Evolutionary conservation across 208 protist species (phyloP), one percentile per base, ranked within the genome.

Genomic region (Naegleria lovaniensis): DNA sequence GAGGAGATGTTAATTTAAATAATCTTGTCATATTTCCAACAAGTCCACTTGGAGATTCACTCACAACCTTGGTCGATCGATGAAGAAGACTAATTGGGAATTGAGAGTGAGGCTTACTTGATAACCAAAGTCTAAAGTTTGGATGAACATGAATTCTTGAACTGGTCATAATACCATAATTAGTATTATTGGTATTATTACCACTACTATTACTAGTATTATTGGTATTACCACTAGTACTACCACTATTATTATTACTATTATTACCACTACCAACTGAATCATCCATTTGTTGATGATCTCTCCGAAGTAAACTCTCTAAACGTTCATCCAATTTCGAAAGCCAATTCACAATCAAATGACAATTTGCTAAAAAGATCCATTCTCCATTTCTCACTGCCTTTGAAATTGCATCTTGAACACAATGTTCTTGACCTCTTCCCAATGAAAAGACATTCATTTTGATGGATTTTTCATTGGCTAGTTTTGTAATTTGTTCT

Each of bases 91-190:
- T 96, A 87, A 99, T 98, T 19, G 97, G 97, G 93, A 98, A 99
- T 92, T 97, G 94, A 40, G 97, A 97, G 59, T 98, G 97, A 19
- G 99, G 98, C 52, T 98, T 96, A 29, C 97, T 98, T 88, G 97
- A 99, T n/a, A 99, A 96, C 98, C 98, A 99, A 39, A 99, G 95
- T 36, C 99, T 94, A 95, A 99, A 99, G 85, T 98, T 95, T n/a
- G 94, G 90, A 93, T 99, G 97, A 9, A 48, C 43, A 48, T 48
- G 43, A 38, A 97, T 97, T 88, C 96, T 95, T 87, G 96, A 95
- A n/a, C n/a, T n/a, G n/a, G n/a, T n/a, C n/a, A n/a, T n/a, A n/a
- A n/a, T n/a, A n/a, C n/a, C n/a, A n/a, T n/a, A n/a, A n/a, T n/a
- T 93, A 38, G 92, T 92, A 36, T 99, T 93, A 43, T 96, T 94